Evolutionary conservation across 495 filamentous ascomycete genomes (phyloP).

Genomic region (Jackrogersella minutella): DNA sequence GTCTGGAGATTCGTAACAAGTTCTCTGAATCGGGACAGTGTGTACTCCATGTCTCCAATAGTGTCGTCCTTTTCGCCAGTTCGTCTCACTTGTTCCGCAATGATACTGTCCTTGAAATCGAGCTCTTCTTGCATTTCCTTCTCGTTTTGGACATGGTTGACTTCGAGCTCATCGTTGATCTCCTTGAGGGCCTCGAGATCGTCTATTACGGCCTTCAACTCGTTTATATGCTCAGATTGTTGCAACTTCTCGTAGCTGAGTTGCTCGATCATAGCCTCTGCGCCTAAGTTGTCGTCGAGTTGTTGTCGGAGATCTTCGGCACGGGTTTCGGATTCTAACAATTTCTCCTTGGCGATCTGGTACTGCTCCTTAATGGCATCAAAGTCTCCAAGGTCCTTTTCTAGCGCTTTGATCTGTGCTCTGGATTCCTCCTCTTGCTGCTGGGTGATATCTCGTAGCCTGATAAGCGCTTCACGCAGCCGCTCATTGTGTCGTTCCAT

Average conservation of each 20-base stretch:
- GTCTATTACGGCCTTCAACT: slow-evolving; percentile 79
- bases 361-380: slow-evolving; percentile 74
- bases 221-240: slow-evolving; percentile 81
- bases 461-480: slow-evolving; percentile 83
- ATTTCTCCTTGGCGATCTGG: slow-evolving; percentile 71
- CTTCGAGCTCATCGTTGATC: slow-evolving; percentile 91
- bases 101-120: slow-evolving; percentile 78
- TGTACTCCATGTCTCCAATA: slow-evolving; percentile 89
- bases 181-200: slow-evolving; percentile 89
- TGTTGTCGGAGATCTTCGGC: slow-evolving; percentile 90
- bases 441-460: slow-evolving; percentile 84
- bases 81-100: slow-evolving; percentile 76
- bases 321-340: slow-evolving; percentile 75
- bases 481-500: slow-evolving; percentile 91
- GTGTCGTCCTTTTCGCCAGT: slow-evolving; percentile 72
- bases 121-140: slow-evolving; percentile 95
- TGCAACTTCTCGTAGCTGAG: slow-evolving; percentile 84
- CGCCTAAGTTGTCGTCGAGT: slow-evolving; percentile 83
- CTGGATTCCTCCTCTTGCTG: slow-evolving; percentile 83
- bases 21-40: slow-evolving; percentile 84
- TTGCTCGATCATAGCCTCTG: slow-evolving; percentile 93
- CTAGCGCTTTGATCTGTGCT: slow-evolving; percentile 77
- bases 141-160: slow-evolving; percentile 89
- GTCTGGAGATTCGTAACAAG: slow-evolving; percentile 85
- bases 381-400: slow-evolving; percentile 79